Percentiles rank a stretch among this genome's conserved stretches.
These are phyloP conservation scores for Sarcocystis neurona DNA, from an alignment of 169 alveolate species.

Conservation along the genomic window DNA sequence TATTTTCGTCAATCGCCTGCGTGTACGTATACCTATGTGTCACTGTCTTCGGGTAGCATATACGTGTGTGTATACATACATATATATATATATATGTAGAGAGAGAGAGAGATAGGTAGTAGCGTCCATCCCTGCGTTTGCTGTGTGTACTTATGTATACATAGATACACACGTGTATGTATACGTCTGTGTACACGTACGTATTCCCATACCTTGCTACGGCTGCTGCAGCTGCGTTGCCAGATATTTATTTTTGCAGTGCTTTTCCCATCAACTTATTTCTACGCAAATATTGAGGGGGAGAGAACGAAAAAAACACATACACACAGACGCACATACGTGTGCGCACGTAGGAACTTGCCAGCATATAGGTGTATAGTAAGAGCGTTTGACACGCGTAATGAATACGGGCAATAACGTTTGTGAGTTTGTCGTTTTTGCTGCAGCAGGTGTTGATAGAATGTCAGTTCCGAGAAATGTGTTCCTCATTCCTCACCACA, in stretches of 20 bases:
- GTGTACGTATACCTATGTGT: background rate
- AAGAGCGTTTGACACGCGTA: background rate
- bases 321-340: too few relatives aligned
- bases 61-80: background rate
- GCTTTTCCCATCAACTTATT: background rate
- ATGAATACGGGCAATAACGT: background rate
- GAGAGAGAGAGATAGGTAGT: background rate
- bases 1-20: background rate
- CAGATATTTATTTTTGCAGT: background rate
- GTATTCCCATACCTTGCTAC: background rate
- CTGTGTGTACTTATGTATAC: background rate
- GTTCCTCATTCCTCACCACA: constrained; percentile 21
- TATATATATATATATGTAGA: constrained; percentile 4
- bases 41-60: background rate
- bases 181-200: background rate
- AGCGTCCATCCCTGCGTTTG: background rate
- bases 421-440: background rate
- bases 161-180: background rate
- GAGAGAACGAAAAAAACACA: too few relatives aligned
- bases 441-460: background rate
- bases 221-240: background rate
- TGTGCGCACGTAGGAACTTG: too few relatives aligned
- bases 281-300: too few relatives aligned
- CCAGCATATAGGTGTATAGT: too few relatives aligned
- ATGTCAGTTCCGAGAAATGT: background rate